Evolutionary conservation across 2,329 filamentous ascomycete genomes (phyloP).

Genomic region (Phoma sp.): DNA sequence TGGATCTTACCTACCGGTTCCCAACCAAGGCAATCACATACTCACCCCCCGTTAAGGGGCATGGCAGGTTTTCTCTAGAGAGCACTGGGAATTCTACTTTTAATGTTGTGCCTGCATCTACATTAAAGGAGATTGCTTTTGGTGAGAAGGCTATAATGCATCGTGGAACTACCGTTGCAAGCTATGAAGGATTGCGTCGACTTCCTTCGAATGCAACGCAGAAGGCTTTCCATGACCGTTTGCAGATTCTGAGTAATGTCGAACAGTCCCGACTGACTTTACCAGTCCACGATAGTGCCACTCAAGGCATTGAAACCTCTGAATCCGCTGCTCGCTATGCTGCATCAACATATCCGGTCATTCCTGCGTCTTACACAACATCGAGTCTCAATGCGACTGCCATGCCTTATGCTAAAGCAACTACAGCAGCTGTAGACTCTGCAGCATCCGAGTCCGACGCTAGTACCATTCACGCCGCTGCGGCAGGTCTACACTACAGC

Average conservation of each 20-base stretch:
- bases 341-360: slow-evolving; percentile 11
- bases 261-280: slow-evolving; percentile 27
- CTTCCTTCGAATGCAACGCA: slow-evolving; percentile 7
- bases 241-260: slow-evolving; percentile 36
- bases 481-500: slow-evolving; percentile 32
- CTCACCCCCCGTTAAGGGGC: no score
- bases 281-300: slow-evolving; percentile 39
- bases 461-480: slow-evolving; percentile 15
- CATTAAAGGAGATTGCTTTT: slow-evolving; percentile 28
- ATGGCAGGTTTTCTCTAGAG: neutral
- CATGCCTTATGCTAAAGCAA: slow-evolving; percentile 20
- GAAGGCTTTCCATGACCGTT: slow-evolving; percentile 14
- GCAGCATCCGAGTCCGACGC: slow-evolving; percentile 17
- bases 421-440: neutral
- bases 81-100: neutral
- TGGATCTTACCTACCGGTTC: slow-evolving; percentile 40
- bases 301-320: slow-evolving; percentile 22
- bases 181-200: neutral
- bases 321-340: slow-evolving; percentile 18
- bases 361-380: neutral
- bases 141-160: slow-evolving; percentile 31
- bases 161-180: neutral
- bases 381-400: slow-evolving; percentile 30
- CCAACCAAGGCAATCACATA: slow-evolving; percentile 17
- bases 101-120: neutral